Evolutionary conservation across 1,284 basidiomycete genomes (phyloP).

Genomic region (Irpex rosettiformis): DNA sequence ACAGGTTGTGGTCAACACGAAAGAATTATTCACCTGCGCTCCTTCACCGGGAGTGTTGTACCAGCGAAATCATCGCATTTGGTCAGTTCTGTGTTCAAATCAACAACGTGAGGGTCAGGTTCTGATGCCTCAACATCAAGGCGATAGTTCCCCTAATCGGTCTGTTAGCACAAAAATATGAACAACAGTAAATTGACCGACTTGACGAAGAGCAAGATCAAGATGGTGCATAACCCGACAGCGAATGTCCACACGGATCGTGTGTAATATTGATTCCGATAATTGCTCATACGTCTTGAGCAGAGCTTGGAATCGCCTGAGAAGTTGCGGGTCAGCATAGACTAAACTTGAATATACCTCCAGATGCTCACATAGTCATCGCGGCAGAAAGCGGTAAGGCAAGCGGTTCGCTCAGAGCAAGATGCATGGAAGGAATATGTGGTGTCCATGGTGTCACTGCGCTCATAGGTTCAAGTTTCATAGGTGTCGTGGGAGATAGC

Average conservation of each 20-base stretch:
- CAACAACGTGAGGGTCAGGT: constrained; percentile 87
- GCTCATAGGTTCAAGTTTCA: constrained; percentile 45
- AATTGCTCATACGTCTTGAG: constrained; percentile 89
- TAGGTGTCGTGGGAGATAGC: constrained; percentile 47
- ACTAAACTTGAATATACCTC: background rate
- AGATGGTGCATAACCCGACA: constrained; percentile 85
- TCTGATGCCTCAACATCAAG: constrained; percentile 82
- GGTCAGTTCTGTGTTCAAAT: constrained; percentile 82
- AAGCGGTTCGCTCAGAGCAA: constrained; percentile 45
- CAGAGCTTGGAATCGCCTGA: constrained; percentile 86
- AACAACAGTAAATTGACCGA: constrained; percentile 29
- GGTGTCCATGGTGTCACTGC: constrained; percentile 49
- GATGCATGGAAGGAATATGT: constrained; percentile 35
- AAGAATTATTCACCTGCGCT: constrained; percentile 56
- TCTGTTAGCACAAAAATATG: background rate
- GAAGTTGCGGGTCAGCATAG: constrained; percentile 12
- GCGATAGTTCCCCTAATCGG: constrained; percentile 73
- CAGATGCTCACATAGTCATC: constrained; percentile 74
- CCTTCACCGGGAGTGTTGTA: constrained; percentile 55
- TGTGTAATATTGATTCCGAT: constrained; percentile 83
- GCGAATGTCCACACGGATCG: constrained; percentile 86
- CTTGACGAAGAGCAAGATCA: constrained; percentile 72
- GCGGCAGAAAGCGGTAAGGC: constrained; percentile 79
- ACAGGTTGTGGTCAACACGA: background rate
- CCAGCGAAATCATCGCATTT: constrained; percentile 74